Evolutionary conservation across 257 asterid genomes (phyloP).

Genomic region (Leonotis leonurus): DNA sequence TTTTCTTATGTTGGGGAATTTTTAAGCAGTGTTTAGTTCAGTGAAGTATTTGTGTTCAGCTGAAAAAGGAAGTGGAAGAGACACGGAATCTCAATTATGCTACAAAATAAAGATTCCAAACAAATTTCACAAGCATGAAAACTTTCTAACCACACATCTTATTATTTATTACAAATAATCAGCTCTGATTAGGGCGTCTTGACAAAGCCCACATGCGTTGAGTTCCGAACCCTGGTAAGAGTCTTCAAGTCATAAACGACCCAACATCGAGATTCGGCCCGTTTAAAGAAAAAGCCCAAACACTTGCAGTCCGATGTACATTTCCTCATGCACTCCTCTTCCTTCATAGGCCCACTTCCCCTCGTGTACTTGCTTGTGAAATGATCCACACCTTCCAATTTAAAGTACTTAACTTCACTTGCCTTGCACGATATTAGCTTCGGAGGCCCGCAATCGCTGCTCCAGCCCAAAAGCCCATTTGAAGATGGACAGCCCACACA

Average conservation of each 20-base stretch:
- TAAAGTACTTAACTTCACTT: conserved; percentile 14
- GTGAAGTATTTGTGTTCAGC: too few species aligned
- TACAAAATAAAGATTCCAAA: too few species aligned
- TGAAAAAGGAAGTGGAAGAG: too few species aligned
- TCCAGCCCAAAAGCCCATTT: conserved; percentile 36
- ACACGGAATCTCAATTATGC: too few species aligned
- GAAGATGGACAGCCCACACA: conserved; percentile 41
- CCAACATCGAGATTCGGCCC: conserved; percentile 29
- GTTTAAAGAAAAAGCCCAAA: conserved; percentile 30
- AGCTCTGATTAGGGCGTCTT: conserved; percentile 18
- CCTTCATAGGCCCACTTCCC: conserved; percentile 28
- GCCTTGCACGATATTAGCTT: conserved; percentile 14
- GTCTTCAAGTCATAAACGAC: conserved; percentile 27
- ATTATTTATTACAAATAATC: neutral
- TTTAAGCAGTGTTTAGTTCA: too few species aligned
- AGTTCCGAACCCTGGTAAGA: conserved; percentile 17
- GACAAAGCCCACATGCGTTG: conserved; percentile 33
- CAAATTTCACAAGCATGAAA: neutral
- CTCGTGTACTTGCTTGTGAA: conserved; percentile 1
- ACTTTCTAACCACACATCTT: neutral
- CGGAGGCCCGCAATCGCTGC: conserved; percentile 20
- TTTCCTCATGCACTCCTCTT: conserved; percentile 21
- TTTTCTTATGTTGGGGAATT: too few species aligned
- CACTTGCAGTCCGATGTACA: conserved; percentile 36
- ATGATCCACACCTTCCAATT: conserved; percentile 38